Evolutionary conservation across 1,284 basidiomycete genomes (phyloP).

Genomic region (Cutaneotrichosporon curvatum): DNA sequence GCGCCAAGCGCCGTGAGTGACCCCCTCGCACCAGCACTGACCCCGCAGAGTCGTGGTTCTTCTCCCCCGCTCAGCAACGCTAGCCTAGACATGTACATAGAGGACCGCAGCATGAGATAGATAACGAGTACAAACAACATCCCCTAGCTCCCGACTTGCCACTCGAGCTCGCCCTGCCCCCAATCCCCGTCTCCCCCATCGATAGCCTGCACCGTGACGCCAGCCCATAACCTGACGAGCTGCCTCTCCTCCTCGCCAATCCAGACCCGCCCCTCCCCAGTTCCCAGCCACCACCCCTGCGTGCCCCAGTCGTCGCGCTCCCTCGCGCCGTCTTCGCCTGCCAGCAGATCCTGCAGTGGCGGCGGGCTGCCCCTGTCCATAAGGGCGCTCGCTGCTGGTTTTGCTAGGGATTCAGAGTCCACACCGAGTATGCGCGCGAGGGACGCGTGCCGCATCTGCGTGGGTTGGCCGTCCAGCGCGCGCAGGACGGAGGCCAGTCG

Average conservation of each 20-base stretch:
- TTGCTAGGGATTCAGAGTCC: constrained; percentile 26
- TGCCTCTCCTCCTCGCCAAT: constrained; percentile 34
- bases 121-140: neutral
- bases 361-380: constrained; percentile 31
- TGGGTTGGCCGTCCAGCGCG: constrained; percentile 28
- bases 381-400: constrained; percentile 21
- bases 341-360: constrained; percentile 30
- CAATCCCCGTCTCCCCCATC: constrained; percentile 28
- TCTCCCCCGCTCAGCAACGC: constrained; percentile 23
- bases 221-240: constrained; percentile 35
- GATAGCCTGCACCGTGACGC: constrained; percentile 29
- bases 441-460: constrained; percentile 16
- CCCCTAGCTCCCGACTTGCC: constrained; percentile 23
- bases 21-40: neutral
- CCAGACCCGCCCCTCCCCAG: constrained; percentile 27
- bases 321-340: neutral
- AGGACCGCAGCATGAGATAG: too few relatives aligned
- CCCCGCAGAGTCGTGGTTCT: constrained; percentile 13
- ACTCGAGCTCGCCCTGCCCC: constrained; percentile 31
- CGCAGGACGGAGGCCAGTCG: constrained; percentile 27
- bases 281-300: constrained; percentile 33
- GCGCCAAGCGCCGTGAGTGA: constrained; percentile 16
- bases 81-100: too few relatives aligned
- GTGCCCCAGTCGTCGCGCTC: constrained; percentile 14
- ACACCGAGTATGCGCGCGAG: constrained; percentile 33